phyloP scores from a whole-genome alignment of 768 basidiomycete genomes.

The Phaffia australis region DNA sequence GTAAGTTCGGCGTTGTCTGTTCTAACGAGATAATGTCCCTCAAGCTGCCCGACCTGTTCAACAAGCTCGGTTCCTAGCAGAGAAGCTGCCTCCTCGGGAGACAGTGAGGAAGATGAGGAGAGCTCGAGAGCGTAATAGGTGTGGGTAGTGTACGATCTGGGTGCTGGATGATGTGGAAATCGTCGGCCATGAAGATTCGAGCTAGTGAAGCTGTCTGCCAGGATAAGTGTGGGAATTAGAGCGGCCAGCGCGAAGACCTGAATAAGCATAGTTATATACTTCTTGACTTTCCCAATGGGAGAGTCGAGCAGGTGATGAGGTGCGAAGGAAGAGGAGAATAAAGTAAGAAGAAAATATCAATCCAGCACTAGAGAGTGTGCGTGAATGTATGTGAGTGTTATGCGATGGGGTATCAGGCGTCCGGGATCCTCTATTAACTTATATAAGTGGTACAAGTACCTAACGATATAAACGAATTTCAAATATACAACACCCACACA shows the following conservation, averaged over 20 bases:
- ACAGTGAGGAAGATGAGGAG: conserved; percentile 40
- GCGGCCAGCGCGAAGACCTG: too few relatives aligned
- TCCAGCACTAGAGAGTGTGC: too few relatives aligned
- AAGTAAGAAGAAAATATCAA: too few relatives aligned
- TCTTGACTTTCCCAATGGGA: too few relatives aligned
- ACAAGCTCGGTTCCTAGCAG: conserved; percentile 63
- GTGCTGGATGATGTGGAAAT: conserved; percentile 22
- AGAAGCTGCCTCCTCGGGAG: conserved; percentile 51
- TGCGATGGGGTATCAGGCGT: too few relatives aligned
- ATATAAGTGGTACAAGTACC: too few relatives aligned
- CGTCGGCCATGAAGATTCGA: background rate
- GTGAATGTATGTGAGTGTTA: too few relatives aligned
- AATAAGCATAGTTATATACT: too few relatives aligned
- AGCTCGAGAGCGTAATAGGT: conserved; percentile 60
- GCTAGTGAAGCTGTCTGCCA: background rate
- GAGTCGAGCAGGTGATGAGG: background rate
- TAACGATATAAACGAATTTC: too few relatives aligned
- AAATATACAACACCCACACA: too few relatives aligned
- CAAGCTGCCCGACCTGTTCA: conserved; percentile 73
- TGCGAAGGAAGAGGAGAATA: too few relatives aligned
- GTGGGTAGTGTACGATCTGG: conserved; percentile 41
- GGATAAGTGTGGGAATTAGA: background rate
- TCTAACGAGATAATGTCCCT: conserved; percentile 72
- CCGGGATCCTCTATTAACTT: too few relatives aligned
- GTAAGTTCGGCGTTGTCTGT: conserved; percentile 30